Evolutionary conservation across 2,329 filamentous ascomycete genomes (phyloP).

Genomic region (Aspergillus fumigatus): DNA sequence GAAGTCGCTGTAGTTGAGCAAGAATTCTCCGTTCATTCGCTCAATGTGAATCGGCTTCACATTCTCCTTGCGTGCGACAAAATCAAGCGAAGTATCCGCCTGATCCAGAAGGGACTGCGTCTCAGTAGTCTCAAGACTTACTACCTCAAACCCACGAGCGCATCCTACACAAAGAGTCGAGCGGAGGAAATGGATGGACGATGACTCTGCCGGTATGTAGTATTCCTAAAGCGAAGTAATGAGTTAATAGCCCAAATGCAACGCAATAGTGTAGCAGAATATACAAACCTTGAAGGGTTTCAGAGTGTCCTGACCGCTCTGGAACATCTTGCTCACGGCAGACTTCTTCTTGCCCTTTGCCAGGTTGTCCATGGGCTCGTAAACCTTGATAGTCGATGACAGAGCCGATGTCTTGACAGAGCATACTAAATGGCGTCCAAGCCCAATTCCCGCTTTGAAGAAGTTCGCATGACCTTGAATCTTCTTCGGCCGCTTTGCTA

Average conservation of each 20-base stretch:
- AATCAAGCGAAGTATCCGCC: conserved; percentile 95
- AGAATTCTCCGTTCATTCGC: conserved; percentile 90
- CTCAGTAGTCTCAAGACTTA: conserved; percentile 94
- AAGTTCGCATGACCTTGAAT: conserved; percentile 97
- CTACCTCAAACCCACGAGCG: conserved; percentile 92
- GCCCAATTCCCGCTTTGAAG: conserved; percentile 94
- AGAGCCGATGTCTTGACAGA: conserved; percentile 92
- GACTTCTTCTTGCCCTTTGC: conserved; percentile 93
- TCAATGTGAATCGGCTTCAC: conserved; percentile 96
- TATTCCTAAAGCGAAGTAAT: conserved; percentile 62
- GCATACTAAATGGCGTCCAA: conserved; percentile 90
- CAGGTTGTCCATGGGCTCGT: conserved; percentile 92
- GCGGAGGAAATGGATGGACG: conserved; percentile 94
- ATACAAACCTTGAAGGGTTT: conserved; percentile 75
- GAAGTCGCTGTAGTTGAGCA: conserved; percentile 97
- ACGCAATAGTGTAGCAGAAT: not conserved
- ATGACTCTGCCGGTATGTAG: conserved; percentile 97
- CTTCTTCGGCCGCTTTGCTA: conserved; percentile 85
- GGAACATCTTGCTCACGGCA: conserved; percentile 93
- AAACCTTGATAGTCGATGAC: conserved; percentile 98
- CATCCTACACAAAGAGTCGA: conserved; percentile 96
- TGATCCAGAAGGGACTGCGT: conserved; percentile 95
- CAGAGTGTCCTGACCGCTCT: conserved; percentile 85
- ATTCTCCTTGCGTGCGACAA: conserved; percentile 88
- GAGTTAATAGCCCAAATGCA: conserved; percentile 1